Evolutionary conservation across 2,329 filamentous ascomycete genomes (phyloP), one percentile per base, ranked within the genome.

Genomic region (Fusarium sp.): DNA sequence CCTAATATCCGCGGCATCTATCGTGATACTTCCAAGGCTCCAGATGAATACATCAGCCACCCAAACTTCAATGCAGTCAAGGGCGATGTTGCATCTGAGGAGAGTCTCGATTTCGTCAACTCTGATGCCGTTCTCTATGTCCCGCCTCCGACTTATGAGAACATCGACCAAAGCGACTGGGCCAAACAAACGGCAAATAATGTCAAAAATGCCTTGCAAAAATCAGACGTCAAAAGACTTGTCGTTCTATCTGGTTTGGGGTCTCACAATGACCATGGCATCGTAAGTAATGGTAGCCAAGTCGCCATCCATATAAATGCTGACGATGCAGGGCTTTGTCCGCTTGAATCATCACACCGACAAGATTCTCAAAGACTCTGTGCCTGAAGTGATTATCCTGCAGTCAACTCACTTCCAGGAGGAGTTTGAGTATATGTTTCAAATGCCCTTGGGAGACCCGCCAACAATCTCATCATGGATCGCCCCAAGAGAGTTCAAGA

Each of bases 81-180:
- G 36, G 80, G 78, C 10, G 79, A 81, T 38, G 76, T 80, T 5
- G 68, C 60, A 9, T 59, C 68, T 3, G 78, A 70, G 8, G 42
- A 53, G 0, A 64, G 68, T 0, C 68, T 81, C 2, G 74, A 80
- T 31, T 80, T 81, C 36, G 41, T 49, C 1, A 52, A 47, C 17
- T 79, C 78, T 3, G 72, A 80, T 13, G 79, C 75, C 12, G 75
- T 81, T 27, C 72, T 81, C 42, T 81, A 81, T 58, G 64, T 80
- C 39, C 79, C 80, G 8, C 80, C 80, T 0, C 78, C 78, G 1
- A 74, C 66, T 15, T 75, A 74, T 22, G 73, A 79, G 36, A 73
- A 74, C 11, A 50, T 68, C 20, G 74, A 79, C 38, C 42, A 62
- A 22, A 60, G 52, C 22, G 67, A 78, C 29, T 76, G 72, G 57